Conservation (phyloP, 495 filamentous ascomycete species). For the Xylaria sp. region DNA sequence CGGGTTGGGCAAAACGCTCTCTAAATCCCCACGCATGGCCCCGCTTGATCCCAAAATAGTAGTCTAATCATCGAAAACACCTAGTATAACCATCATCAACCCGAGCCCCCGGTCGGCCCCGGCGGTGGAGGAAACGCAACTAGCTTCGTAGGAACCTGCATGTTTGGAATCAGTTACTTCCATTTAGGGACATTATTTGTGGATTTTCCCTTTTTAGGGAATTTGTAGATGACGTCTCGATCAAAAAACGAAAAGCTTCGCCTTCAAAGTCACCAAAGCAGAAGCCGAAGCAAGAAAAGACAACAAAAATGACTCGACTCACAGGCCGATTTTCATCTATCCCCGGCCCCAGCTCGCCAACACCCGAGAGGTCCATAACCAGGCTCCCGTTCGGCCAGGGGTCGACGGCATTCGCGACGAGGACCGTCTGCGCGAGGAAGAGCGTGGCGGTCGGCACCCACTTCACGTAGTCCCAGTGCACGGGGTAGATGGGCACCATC, state of each 20-base stretch:
- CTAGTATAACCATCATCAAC: neutral
- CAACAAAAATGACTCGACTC: too few species aligned
- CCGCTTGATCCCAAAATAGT: neutral
- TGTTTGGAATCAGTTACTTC: neutral
- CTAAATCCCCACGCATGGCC: neutral
- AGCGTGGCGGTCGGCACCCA: slow-evolving; percentile 41
- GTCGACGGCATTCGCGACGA: slow-evolving; percentile 28
- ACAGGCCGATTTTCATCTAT: neutral
- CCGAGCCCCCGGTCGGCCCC: neutral
- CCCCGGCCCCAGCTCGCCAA: slow-evolving; percentile 17
- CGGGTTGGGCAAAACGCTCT: neutral
- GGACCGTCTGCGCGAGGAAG: slow-evolving; percentile 37
- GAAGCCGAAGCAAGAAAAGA: neutral
- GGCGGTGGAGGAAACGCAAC: slow-evolving; percentile 1
- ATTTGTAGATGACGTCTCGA: neutral
- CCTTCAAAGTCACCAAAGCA: neutral
- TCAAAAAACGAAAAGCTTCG: neutral
- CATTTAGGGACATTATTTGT: neutral
- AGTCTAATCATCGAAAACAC: neutral
- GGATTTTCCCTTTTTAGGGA: too few species aligned
- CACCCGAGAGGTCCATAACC: slow-evolving; percentile 30
- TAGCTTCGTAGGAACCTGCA: slow-evolving; percentile 15
- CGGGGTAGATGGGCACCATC: slow-evolving; percentile 47
- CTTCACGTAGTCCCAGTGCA: slow-evolving; percentile 56
- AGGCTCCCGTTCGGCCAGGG: slow-evolving; percentile 40